A percentile compares a stretch with the other conserved stretches of the same genome.
These are phyloP conservation scores for Penicillium sp. DNA, from an alignment of 2,329 filamentous ascomycete species.

Conservation along the genomic window DNA sequence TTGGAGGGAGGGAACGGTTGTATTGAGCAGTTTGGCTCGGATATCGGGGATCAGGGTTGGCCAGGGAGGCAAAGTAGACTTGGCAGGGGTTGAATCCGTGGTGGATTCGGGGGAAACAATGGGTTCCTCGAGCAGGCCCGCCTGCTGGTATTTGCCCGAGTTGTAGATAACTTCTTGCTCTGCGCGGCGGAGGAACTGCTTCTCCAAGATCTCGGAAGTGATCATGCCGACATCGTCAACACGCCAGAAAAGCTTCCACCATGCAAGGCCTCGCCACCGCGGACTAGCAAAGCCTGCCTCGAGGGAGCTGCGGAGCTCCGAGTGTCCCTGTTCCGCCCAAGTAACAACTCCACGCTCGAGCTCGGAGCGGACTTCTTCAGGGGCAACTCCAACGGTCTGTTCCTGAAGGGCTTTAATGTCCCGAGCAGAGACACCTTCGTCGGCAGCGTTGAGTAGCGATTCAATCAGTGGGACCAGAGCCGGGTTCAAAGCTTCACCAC, in stretches of 20 bases:
- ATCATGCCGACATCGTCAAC: constrained; percentile 89
- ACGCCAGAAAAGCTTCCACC: constrained; percentile 96
- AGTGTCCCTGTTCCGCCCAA: constrained; percentile 79
- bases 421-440: constrained; percentile 29
- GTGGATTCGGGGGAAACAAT: constrained; percentile 4
- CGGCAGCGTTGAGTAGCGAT: constrained; percentile 57
- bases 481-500: constrained; percentile 59
- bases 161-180: constrained; percentile 83
- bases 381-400: constrained; percentile 36
- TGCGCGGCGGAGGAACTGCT: constrained; percentile 72
- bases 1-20: constrained; percentile 69
- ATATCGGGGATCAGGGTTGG: constrained; percentile 70
- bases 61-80: constrained; percentile 53
- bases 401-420: constrained; percentile 30
- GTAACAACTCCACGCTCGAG: constrained; percentile 61
- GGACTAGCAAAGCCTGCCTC: constrained; percentile 73
- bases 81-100: constrained; percentile 6
- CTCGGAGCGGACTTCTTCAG: constrained; percentile 44
- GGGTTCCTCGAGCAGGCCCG: constrained; percentile 49
- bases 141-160: constrained; percentile 70
- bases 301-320: constrained; percentile 76
- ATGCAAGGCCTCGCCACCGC: constrained; percentile 76
- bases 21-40: constrained; percentile 63
- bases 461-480: constrained; percentile 65
- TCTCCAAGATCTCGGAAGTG: constrained; percentile 72